Base-by-base conservation (phyloP, 2,329 filamentous ascomycete genomes). In the Calonectria crousiana region DNA sequence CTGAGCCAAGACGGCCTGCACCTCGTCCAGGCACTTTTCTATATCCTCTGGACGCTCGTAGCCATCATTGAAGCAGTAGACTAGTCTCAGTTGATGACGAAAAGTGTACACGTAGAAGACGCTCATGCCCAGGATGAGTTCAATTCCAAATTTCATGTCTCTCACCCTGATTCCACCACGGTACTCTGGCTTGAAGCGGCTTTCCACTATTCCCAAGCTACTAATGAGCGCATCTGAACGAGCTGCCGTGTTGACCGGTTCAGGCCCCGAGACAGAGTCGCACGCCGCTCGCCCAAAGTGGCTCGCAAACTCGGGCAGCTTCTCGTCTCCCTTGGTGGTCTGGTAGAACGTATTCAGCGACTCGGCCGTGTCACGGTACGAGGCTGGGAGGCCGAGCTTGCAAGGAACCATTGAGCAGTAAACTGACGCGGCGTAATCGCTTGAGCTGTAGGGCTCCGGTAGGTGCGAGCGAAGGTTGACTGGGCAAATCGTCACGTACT, bases 381-480 rank as follows among this genome's bases (percentile, higher is more conserved):
- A 67, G 20, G 64, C 26, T 1, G 70, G 70, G 2, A 75, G 56
- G 16, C 51, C 6, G 4, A 69, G n/a, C 1, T 26, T 58, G 44
- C 71, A 67, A 0, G 75, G 70, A 23, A 44, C 28, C 20, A 68
- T 56, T 14, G 67, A 18, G 47, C 66, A 73, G 41, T 52, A 76
- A 3, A 71, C 60, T 13, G 75, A 72, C 2, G 58, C 66, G 6
- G 44, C 73, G 23, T 72, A 64, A 8, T 52, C 47, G 10, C 53
- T 69, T 4, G 70, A 72, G n/a, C 72, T 77, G 49, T 78, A 78
- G 4, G 78, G 79, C 28, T 72, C 71, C 6, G 78, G 79, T 0
- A 81, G 74, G 36, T 77, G 80, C 18, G 67, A 67, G 16, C 79
- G 80, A 10, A 82, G 76, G 64, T 81, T 79, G 70, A 82, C 79